These are phyloP conservation scores for Plantago rigida DNA, from an alignment of 305 asterid genomes.

Conservation along the genomic window DNA sequence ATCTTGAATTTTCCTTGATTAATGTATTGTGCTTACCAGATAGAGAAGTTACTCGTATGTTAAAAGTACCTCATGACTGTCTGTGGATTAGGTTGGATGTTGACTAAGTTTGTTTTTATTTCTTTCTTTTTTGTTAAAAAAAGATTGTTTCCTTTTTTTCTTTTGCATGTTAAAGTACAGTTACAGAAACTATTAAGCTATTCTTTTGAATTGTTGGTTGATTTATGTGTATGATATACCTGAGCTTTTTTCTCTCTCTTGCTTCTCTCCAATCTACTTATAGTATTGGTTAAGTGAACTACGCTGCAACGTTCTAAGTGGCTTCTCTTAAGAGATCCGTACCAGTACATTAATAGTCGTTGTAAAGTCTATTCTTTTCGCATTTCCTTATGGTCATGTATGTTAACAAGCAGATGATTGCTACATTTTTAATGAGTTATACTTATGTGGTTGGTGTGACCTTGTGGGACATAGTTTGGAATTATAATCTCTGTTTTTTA, in stretches of 20 bases:
- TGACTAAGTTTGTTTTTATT: not conserved
- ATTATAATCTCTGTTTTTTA: constrained; percentile 6
- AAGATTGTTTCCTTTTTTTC: no score
- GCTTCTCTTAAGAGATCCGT: not conserved
- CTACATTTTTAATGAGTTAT: no score
- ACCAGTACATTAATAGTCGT: not conserved
- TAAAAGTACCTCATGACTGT: not conserved
- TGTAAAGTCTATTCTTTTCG: not conserved
- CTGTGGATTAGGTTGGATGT: no score
- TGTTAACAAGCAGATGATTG: no score
- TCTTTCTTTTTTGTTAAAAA: not conserved
- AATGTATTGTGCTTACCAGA: not conserved
- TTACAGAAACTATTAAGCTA: not conserved
- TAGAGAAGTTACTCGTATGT: not conserved
- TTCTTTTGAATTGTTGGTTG: not conserved
- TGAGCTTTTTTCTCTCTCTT: not conserved
- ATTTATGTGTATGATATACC: not conserved
- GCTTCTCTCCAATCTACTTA: not conserved
- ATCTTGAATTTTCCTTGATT: not conserved
- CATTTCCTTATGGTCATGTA: no score
- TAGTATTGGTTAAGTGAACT: not conserved
- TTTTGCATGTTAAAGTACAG: no score
- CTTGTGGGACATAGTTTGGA: no score
- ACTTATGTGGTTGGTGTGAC: not conserved
- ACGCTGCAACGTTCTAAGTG: no score